phyloP scores from a whole-genome alignment of 306 rosid genomes.

The Acacia confusa region DNA sequence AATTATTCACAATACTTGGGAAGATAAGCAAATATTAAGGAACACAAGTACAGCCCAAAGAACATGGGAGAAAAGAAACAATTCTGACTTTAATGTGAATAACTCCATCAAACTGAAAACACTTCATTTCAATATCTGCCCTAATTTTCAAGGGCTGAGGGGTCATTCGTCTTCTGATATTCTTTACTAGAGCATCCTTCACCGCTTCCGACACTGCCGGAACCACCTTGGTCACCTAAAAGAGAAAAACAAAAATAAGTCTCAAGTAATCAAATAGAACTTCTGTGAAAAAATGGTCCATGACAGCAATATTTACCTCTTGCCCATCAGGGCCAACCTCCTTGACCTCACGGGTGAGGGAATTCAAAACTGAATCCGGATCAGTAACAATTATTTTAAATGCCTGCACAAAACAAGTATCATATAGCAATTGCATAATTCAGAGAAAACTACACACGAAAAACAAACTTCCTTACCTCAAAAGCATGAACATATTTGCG shows the following conservation, averaged over 20 bases:
- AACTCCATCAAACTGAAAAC: slow-evolving; percentile 96
- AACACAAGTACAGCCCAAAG: slow-evolving; percentile 10
- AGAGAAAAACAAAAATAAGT: slow-evolving; percentile 6
- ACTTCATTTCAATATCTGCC: slow-evolving; percentile 95
- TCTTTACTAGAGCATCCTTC: slow-evolving; percentile 75
- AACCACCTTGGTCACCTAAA: slow-evolving; percentile 74
- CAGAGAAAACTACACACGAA: not conserved
- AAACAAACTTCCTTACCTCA: slow-evolving; percentile 52
- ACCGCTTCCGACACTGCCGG: slow-evolving; percentile 89
- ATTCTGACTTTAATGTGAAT: slow-evolving; percentile 80
- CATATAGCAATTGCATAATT: slow-evolving; percentile 9
- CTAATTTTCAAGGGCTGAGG: slow-evolving; percentile 96
- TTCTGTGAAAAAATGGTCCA: not conserved
- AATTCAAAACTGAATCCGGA: slow-evolving; percentile 79
- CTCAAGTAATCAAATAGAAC: slow-evolving; percentile 14
- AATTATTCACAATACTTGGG: not conserved
- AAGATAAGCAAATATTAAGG: not conserved
- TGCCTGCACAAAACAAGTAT: slow-evolving; percentile 57
- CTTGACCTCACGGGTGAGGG: slow-evolving; percentile 83
- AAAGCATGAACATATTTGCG: slow-evolving; percentile 95
- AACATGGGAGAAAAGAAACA: not conserved
- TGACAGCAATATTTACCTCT: slow-evolving; percentile 57
- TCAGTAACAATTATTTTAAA: slow-evolving; percentile 83
- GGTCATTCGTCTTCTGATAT: slow-evolving; percentile 91
- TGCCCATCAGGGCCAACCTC: slow-evolving; percentile 76